Percentiles rank a stretch among this genome's conserved stretches.
Evolutionary conservation across 768 basidiomycete genomes (phyloP).

Genomic region (Collybia mongolica): DNA sequence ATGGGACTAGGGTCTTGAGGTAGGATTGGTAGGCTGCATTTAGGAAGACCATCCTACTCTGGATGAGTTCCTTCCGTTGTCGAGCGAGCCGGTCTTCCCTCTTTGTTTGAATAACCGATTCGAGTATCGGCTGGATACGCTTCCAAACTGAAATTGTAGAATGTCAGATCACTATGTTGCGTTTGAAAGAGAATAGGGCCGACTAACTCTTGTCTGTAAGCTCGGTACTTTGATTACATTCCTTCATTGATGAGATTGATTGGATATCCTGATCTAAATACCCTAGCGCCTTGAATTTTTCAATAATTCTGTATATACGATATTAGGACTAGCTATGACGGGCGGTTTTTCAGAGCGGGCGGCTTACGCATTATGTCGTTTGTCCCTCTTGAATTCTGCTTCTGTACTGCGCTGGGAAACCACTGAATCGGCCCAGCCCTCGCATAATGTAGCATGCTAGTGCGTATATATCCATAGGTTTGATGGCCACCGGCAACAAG

Average conservation of each 20-base stretch:
- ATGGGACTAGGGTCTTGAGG: constrained; percentile 17
- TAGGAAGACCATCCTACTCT: constrained; percentile 5
- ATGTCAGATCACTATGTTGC: no score
- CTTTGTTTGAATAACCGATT: constrained; percentile 5
- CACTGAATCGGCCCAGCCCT: constrained; percentile 5
- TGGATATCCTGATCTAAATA: constrained; percentile 14
- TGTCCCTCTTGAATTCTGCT: neutral
- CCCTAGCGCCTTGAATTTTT: constrained; percentile 15
- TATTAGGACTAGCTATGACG: no score
- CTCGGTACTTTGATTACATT: constrained; percentile 4
- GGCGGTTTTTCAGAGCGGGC: no score
- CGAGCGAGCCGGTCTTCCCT: constrained; percentile 5
- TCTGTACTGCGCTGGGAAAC: neutral
- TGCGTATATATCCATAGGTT: no score
- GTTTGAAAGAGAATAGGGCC: neutral
- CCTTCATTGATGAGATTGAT: neutral
- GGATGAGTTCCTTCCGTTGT: constrained; percentile 8
- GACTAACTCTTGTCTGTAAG: constrained; percentile 26
- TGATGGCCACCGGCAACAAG: neutral
- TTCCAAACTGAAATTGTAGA: constrained; percentile 18
- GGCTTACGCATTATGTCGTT: constrained; percentile 12
- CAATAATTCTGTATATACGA: constrained; percentile 13
- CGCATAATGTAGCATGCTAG: constrained; percentile 9
- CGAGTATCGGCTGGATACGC: constrained; percentile 17
- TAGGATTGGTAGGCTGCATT: constrained; percentile 15